Evolutionary conservation across 2,329 filamentous ascomycete species (phyloP).

Genomic region (Cadophora malorum): DNA sequence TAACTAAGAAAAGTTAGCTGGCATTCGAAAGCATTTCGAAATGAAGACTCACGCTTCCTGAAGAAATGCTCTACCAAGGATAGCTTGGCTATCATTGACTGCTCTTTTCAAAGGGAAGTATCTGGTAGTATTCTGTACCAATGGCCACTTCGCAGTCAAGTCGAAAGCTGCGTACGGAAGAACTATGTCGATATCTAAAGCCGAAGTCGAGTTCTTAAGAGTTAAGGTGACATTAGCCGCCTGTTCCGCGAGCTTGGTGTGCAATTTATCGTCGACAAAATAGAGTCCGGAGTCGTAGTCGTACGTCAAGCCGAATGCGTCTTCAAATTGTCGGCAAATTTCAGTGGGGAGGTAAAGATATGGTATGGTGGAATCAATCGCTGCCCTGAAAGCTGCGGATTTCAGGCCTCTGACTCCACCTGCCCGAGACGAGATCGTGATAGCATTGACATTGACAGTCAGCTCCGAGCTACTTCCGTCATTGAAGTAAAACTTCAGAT

Average conservation of each 20-base stretch:
- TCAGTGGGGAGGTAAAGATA: conserved; percentile 49
- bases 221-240: conserved; percentile 48
- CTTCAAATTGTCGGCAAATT: conserved; percentile 47
- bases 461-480: conserved; percentile 47
- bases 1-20: conserved; percentile 30
- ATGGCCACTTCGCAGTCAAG: conserved; percentile 46
- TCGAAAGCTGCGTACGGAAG: conserved; percentile 51
- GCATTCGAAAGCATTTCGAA: background rate
- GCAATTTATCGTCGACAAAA: conserved; percentile 43
- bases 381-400: conserved; percentile 33
- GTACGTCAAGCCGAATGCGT: conserved; percentile 47
- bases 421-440: conserved; percentile 35
- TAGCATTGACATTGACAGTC: conserved; percentile 48
- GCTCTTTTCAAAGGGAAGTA: conserved; percentile 51
- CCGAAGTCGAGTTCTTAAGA: conserved; percentile 43
- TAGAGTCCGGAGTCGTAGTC: conserved; percentile 47
- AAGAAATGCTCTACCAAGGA: conserved; percentile 49
- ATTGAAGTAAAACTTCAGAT: conserved; percentile 49
- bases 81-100: conserved; percentile 45
- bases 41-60: conserved; percentile 46
- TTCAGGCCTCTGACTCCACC: conserved; percentile 28
- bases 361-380: conserved; percentile 50
- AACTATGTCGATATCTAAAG: conserved; percentile 43
- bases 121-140: conserved; percentile 37
- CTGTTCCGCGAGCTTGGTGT: conserved; percentile 38